Conservation (phyloP, 2,329 filamentous ascomycete genomes). For the Nemania serpens region DNA sequence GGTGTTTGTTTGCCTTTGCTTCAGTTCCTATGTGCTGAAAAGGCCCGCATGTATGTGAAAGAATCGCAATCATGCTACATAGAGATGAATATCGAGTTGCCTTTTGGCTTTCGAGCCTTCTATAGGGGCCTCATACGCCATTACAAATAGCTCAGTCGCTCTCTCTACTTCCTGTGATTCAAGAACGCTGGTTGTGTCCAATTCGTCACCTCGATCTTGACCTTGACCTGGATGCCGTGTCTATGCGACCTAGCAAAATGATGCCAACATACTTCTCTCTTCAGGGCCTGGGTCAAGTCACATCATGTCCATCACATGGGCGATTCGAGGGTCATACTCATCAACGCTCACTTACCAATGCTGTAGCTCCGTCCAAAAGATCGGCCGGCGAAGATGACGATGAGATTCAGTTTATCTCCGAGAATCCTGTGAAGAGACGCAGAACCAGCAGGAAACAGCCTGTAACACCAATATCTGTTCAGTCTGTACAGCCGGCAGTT, state of each 20-base stretch:
- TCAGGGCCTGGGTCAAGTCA: slow-evolving; percentile 14
- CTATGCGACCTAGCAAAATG: slow-evolving; percentile 14
- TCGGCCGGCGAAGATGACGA: slow-evolving; percentile 42
- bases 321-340: background rate
- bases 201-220: background rate
- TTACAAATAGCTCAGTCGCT: slow-evolving; percentile 30
- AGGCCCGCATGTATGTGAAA: slow-evolving; percentile 26
- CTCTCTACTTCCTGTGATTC: background rate
- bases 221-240: background rate
- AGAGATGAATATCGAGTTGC: slow-evolving; percentile 12
- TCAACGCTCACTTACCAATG: slow-evolving; percentile 2
- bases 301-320: slow-evolving; percentile 5
- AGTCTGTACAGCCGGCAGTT: background rate
- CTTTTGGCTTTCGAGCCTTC: slow-evolving; percentile 30
- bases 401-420: slow-evolving; percentile 52
- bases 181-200: background rate
- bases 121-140: slow-evolving; percentile 8
- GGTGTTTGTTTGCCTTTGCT: slow-evolving; percentile 9
- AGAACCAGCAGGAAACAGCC: slow-evolving; percentile 35
- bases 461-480: background rate
- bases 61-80: slow-evolving; percentile 21
- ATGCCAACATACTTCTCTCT: slow-evolving; percentile 25
- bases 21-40: slow-evolving; percentile 5
- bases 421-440: slow-evolving; percentile 48
- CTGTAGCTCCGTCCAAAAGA: slow-evolving; percentile 36